These are phyloP conservation scores for Saposhnikovia divaricata DNA, from an alignment of 129 eudicot genomes.

Conservation along the genomic window DNA sequence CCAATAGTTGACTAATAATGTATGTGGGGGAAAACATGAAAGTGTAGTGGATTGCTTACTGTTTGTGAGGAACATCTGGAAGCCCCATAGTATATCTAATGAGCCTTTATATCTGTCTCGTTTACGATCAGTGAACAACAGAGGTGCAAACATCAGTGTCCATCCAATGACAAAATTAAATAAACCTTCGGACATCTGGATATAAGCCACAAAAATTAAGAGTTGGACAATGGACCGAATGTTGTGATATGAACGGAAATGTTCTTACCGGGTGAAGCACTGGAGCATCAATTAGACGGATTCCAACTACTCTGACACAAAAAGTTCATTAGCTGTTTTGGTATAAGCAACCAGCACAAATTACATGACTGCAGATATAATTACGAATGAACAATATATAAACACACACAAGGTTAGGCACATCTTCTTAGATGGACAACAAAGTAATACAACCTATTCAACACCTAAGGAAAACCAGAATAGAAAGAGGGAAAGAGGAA, in stretches of 20 bases:
- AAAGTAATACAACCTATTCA: not conserved
- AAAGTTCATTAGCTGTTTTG: constrained; percentile 18
- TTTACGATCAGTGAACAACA: constrained; percentile 70
- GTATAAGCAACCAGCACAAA: not conserved
- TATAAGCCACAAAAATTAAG: constrained; percentile 4
- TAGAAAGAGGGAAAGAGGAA: not conserved
- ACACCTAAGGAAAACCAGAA: not conserved
- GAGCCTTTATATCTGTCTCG: constrained; percentile 79
- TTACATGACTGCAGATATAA: not conserved
- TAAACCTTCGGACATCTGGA: constrained; percentile 82
- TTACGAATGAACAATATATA: not conserved
- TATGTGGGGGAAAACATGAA: not conserved
- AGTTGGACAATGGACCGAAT: not conserved
- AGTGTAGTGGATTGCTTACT: constrained; percentile 34
- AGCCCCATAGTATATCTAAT: constrained; percentile 75
- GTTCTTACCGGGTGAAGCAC: constrained; percentile 88
- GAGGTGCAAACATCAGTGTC: constrained; percentile 90
- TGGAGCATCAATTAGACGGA: constrained; percentile 74
- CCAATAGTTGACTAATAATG: not conserved
- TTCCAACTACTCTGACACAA: constrained; percentile 91
- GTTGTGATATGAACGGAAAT: not conserved
- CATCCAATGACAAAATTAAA: constrained; percentile 91
- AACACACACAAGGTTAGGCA: not conserved
- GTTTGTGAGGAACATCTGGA: constrained; percentile 95
- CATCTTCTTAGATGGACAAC: not conserved